phyloP scores from a whole-genome alignment of 768 basidiomycete species.

The Chiua virens region DNA sequence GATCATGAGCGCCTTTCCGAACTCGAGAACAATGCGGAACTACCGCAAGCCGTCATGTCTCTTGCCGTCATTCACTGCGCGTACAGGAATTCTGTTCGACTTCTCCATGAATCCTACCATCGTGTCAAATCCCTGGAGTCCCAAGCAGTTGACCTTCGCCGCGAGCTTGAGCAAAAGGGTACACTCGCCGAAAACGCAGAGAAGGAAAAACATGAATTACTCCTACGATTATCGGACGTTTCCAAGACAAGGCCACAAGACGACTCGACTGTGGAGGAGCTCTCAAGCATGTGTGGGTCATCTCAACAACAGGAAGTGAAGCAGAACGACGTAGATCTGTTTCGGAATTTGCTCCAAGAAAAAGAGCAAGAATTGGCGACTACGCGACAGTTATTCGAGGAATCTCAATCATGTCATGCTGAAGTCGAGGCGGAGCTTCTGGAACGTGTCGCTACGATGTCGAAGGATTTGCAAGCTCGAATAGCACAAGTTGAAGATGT shows the following conservation, averaged over 20 bases:
- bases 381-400: constrained; percentile 33
- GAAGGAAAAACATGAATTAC: constrained; percentile 11
- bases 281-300: too few species aligned
- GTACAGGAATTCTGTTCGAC: constrained; percentile 15
- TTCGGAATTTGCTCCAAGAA: constrained; percentile 39
- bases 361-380: constrained; percentile 36
- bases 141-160: constrained; percentile 10
- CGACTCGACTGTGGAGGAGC: not conserved
- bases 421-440: constrained; percentile 32
- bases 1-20: constrained; percentile 11
- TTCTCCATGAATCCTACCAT: constrained; percentile 8
- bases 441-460: constrained; percentile 28
- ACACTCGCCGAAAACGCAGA: constrained; percentile 2
- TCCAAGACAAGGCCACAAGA: not conserved
- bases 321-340: constrained; percentile 34
- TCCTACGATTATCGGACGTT: constrained; percentile 8
- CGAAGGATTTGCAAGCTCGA: constrained; percentile 11
- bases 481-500: constrained; percentile 17
- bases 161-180: constrained; percentile 15
- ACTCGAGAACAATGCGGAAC: constrained; percentile 11
- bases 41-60: constrained; percentile 20
- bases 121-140: constrained; percentile 16
- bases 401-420: constrained; percentile 35
- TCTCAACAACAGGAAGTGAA: too few species aligned
- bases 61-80: constrained; percentile 22